Conservation (phyloP, 2,329 filamentous ascomycete genomes). For the Cordyceps fumosorosea region DNA sequence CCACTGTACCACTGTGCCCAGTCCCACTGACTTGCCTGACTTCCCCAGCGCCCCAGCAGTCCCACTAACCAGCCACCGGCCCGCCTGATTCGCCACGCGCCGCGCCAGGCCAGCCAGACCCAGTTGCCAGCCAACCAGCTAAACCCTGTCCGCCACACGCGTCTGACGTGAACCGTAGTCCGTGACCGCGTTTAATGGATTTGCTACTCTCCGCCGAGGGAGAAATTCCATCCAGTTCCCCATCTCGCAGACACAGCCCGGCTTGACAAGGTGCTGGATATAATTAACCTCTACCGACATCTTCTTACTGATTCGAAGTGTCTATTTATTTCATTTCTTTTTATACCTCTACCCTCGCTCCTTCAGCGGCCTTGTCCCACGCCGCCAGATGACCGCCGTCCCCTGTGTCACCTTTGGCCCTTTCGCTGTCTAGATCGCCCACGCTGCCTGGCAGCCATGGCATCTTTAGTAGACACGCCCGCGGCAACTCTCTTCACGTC, state of each 20-base stretch:
- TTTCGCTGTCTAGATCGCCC: conserved; percentile 32
- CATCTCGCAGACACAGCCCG: conserved; percentile 2
- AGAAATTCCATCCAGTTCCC: conserved; percentile 5
- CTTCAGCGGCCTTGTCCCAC: background rate
- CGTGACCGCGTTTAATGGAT: conserved; percentile 18
- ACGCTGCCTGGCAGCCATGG: conserved; percentile 34
- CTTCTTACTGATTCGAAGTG: background rate
- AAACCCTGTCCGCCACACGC: conserved; percentile 11
- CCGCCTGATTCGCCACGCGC: background rate
- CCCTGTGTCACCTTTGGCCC: conserved; percentile 11
- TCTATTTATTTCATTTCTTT: background rate
- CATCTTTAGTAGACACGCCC: conserved; percentile 33
- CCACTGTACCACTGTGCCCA: too few species aligned
- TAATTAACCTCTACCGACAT: background rate
- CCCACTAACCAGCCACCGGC: background rate
- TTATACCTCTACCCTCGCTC: background rate
- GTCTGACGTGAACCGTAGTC: conserved; percentile 14
- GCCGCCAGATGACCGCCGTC: background rate
- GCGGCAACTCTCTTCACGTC: conserved; percentile 39
- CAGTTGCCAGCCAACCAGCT: background rate
- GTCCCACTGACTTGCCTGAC: background rate
- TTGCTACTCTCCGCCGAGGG: background rate
- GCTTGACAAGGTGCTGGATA: background rate
- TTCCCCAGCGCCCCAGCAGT: too few species aligned
- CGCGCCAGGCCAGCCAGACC: background rate